A percentile compares a stretch with the other conserved stretches of the same genome.
Evolutionary conservation across 352 stramenopile genomes (phyloP).

Genomic region (Pythium dissotocum): DNA sequence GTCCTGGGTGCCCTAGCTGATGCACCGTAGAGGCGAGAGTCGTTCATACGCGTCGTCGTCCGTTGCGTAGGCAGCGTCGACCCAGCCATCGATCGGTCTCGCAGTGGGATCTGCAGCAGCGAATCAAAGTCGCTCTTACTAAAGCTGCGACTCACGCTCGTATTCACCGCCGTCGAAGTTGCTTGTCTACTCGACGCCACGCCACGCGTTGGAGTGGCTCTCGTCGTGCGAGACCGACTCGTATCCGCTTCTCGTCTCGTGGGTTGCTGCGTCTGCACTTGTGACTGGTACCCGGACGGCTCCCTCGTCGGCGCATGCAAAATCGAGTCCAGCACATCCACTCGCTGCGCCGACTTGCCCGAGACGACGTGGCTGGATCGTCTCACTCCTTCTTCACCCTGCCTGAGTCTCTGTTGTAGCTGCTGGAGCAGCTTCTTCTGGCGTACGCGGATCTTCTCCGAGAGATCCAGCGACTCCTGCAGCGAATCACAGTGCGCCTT

Average conservation of each 20-base stretch:
- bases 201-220: neutral
- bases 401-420: constrained; percentile 40
- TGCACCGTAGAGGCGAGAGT: neutral
- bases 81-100: constrained; percentile 17
- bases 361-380: neutral
- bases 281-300: neutral
- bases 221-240: neutral
- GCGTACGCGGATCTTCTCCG: constrained; percentile 68
- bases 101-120: constrained; percentile 22
- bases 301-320: constrained; percentile 9
- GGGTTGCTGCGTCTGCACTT: neutral
- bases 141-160: constrained; percentile 22
- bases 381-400: constrained; percentile 8
- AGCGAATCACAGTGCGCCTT: constrained; percentile 74
- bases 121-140: constrained; percentile 30
- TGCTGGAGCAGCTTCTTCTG: constrained; percentile 83
- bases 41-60: neutral
- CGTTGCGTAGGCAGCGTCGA: constrained; percentile 11
- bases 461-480: constrained; percentile 79
- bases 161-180: constrained; percentile 10
- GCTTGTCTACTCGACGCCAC: neutral
- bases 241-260: neutral
- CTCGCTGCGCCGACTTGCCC: neutral
- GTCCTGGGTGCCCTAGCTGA: neutral
- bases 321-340: constrained; percentile 30